Conservation (phyloP, 495 filamentous ascomycete genomes). For the Entonaema liquescens region DNA sequence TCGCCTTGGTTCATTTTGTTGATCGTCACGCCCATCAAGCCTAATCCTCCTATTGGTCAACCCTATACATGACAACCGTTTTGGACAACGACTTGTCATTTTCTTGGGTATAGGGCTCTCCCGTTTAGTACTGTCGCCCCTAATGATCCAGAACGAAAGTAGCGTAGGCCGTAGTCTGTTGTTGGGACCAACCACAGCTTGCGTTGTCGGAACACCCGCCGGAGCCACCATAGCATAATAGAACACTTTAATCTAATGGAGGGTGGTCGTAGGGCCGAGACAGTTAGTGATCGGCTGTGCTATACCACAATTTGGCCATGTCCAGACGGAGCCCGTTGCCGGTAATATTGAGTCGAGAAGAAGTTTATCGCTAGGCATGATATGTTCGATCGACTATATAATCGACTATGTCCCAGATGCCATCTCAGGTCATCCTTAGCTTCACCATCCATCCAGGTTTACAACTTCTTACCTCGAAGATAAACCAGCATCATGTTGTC, state of each 20-base stretch:
- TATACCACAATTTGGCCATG: conserved; percentile 27
- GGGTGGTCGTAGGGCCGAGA: conserved; percentile 37
- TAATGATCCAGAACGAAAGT: conserved; percentile 24
- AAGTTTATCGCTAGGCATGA: conserved; percentile 20
- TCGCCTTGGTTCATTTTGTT: conserved; percentile 35
- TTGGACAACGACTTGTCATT: conserved; percentile 29
- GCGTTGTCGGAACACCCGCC: conserved; percentile 37
- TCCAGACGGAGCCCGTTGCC: conserved; percentile 39
- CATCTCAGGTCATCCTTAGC: conserved; percentile 23
- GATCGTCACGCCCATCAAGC: conserved; percentile 18
- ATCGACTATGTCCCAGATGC: conserved; percentile 27
- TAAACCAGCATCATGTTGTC: conserved; percentile 45
- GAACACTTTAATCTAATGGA: conserved; percentile 42
- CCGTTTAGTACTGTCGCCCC: conserved; percentile 26
- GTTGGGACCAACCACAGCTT: conserved; percentile 27
- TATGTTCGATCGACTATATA: conserved; percentile 32
- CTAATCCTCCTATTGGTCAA: conserved; percentile 21
- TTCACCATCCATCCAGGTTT: conserved; percentile 30
- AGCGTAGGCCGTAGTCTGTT: conserved; percentile 14
- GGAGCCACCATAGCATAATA: conserved; percentile 28
- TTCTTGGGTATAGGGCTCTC: conserved; percentile 1
- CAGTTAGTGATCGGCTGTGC: conserved; percentile 39
- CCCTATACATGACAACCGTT: conserved; percentile 18
- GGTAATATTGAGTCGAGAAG: conserved; percentile 35
- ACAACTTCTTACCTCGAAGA: conserved; percentile 28